Conservation (phyloP, 176 grass and related monocot genomes). For the Secale cereale region DNA sequence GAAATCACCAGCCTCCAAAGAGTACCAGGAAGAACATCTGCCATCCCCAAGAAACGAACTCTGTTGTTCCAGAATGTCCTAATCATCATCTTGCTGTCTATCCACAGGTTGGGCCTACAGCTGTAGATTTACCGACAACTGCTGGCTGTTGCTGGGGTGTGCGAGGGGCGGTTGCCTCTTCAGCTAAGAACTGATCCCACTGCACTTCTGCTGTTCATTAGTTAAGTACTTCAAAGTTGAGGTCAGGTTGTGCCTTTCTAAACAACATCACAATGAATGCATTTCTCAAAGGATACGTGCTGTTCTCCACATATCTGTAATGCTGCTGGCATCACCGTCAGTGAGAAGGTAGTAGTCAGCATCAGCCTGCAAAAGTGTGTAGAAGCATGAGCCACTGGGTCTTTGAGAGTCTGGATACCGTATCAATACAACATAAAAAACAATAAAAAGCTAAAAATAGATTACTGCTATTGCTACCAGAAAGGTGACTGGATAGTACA, state of each 20-base stretch:
- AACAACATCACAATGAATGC: conserved; percentile 16
- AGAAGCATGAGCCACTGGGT: neutral
- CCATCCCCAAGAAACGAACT: neutral
- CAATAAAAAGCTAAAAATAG: neutral
- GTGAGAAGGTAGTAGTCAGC: conserved; percentile 89
- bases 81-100: neutral
- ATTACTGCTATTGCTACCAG: neutral
- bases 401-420: neutral
- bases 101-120: conserved; percentile 23
- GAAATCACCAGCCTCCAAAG: neutral
- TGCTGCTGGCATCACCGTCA: conserved; percentile 65
- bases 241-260: conserved; percentile 1
- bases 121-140: conserved; percentile 26
- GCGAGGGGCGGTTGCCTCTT: conserved; percentile 44
- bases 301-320: conserved; percentile 79
- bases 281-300: conserved; percentile 67
- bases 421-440: neutral
- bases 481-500: neutral
- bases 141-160: conserved; percentile 17
- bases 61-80: neutral
- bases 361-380: conserved; percentile 52
- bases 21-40: conserved; percentile 1
- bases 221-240: conserved; percentile 49
- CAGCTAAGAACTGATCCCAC: conserved; percentile 59
- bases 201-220: conserved; percentile 54